A percentile compares a stretch with the other conserved stretches of the same genome.
Conservation (phyloP, 495 filamentous ascomycete genomes). For the Hypomontagnella monticulosa region DNA sequence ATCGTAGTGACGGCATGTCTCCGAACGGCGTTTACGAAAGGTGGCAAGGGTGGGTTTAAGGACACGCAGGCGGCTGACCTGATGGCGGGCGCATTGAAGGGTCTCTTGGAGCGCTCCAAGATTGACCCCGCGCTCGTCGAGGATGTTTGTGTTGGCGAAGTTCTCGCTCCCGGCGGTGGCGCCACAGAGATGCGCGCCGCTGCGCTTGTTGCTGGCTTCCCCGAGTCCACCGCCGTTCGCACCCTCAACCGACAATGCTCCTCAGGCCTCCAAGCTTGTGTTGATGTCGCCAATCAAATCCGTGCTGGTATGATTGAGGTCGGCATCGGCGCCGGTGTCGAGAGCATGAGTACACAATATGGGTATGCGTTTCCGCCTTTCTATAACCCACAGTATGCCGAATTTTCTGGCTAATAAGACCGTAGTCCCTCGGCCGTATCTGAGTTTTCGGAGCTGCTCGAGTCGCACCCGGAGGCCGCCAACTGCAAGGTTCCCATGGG, state of each 20-base stretch:
- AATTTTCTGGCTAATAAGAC: slow-evolving; percentile 31
- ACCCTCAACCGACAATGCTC: slow-evolving; percentile 92
- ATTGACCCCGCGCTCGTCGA: slow-evolving; percentile 87
- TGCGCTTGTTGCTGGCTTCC: slow-evolving; percentile 89
- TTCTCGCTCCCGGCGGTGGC: slow-evolving; percentile 91
- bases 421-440: slow-evolving; percentile 81
- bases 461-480: slow-evolving; percentile 80
- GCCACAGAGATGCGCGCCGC: slow-evolving; percentile 97
- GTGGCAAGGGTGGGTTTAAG: slow-evolving; percentile 93
- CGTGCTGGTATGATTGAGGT: slow-evolving; percentile 91
- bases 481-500: slow-evolving; percentile 99
- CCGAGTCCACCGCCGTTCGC: slow-evolving; percentile 82
- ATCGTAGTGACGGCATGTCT: slow-evolving; percentile 94
- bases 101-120: slow-evolving; percentile 80
- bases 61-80: slow-evolving; percentile 89
- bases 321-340: slow-evolving; percentile 94
- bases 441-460: slow-evolving; percentile 93
- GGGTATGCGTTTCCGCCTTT: slow-evolving; percentile 64
- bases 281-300: slow-evolving; percentile 93
- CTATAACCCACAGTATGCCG: not conserved
- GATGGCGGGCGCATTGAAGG: slow-evolving; percentile 83
- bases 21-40: slow-evolving; percentile 90
- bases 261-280: slow-evolving; percentile 86
- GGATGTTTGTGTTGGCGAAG: slow-evolving; percentile 91
- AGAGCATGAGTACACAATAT: slow-evolving; percentile 95